A percentile compares a stretch with the other conserved stretches of the same genome.
These are phyloP conservation scores for Saccharomycopsis selenospora DNA, from an alignment of 805 yeast species.

Conservation along the genomic window DNA sequence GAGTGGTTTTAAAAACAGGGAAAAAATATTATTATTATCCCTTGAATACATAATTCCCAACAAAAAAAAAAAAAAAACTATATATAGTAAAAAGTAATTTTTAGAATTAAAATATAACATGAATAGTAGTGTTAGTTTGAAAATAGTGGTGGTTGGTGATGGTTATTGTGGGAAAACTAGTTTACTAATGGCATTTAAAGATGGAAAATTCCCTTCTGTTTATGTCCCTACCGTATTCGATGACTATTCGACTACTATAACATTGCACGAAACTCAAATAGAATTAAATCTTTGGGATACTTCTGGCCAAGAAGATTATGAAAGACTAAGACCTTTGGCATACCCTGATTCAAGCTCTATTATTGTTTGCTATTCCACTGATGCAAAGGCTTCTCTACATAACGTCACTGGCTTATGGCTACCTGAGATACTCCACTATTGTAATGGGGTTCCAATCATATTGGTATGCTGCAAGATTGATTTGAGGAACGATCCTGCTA, in stretches of 20 bases:
- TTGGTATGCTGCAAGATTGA: slow-evolving; percentile 53
- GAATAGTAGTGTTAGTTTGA: slow-evolving; percentile 18
- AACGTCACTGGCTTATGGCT: slow-evolving; percentile 46
- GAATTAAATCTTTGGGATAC: slow-evolving; percentile 60
- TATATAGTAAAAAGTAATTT: too few relatives aligned
- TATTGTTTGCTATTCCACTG: slow-evolving; percentile 50
- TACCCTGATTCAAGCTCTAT: slow-evolving; percentile 59
- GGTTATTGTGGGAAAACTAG: slow-evolving; percentile 51
- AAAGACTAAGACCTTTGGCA: slow-evolving; percentile 50
- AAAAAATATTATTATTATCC: too few relatives aligned
- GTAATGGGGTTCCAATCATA: slow-evolving; percentile 43
- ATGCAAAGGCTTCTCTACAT: slow-evolving; percentile 45
- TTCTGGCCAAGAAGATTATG: slow-evolving; percentile 60
- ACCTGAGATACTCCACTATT: slow-evolving; percentile 53
- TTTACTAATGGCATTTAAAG: slow-evolving; percentile 52
- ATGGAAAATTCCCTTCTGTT: slow-evolving; percentile 55
- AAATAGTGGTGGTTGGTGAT: slow-evolving; percentile 46
- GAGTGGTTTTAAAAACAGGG: too few relatives aligned
- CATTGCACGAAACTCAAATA: slow-evolving; percentile 45
- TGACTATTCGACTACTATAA: slow-evolving; percentile 50
- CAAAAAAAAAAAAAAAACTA: too few relatives aligned
- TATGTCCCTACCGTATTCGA: slow-evolving; percentile 62
- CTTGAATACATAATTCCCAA: too few relatives aligned
- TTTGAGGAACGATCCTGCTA: slow-evolving; percentile 50
- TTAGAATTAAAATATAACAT: too few relatives aligned